phyloP scores from a whole-genome alignment of 768 basidiomycete genomes.

The Russula sp. region DNA sequence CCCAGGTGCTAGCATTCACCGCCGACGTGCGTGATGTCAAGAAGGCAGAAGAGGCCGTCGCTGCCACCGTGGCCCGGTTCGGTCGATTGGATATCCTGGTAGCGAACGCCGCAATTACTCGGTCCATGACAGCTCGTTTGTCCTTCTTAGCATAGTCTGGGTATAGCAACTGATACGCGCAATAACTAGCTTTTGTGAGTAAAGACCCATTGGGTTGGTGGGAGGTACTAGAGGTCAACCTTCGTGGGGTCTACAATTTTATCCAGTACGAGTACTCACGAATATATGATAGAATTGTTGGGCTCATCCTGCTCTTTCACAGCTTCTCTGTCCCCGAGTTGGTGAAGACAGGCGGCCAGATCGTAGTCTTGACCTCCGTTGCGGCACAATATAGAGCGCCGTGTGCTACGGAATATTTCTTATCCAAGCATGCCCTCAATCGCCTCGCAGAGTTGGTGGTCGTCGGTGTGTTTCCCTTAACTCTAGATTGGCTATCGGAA shows the following conservation, averaged over 20 bases:
- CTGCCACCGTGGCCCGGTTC: background rate
- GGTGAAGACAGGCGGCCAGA: background rate
- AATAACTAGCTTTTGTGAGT: background rate
- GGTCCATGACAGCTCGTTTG: background rate
- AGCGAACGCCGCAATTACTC: background rate
- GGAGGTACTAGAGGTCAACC: constrained; percentile 9
- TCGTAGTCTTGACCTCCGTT: too few species aligned
- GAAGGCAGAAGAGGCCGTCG: background rate
- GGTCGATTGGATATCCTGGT: constrained; percentile 7
- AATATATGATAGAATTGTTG: background rate
- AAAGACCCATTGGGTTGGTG: constrained; percentile 12
- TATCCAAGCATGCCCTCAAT: background rate
- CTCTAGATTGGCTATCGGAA: background rate
- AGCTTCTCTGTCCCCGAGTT: background rate
- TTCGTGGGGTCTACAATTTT: constrained; percentile 9
- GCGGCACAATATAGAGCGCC: too few species aligned
- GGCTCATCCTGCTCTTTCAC: background rate
- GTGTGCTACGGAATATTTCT: background rate
- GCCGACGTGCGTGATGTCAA: constrained; percentile 5
- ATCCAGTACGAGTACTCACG: background rate
- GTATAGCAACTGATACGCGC: background rate
- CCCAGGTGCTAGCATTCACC: background rate
- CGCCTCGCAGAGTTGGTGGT: background rate
- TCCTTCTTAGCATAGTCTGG: background rate
- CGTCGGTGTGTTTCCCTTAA: background rate